Percentiles rank a stretch among this genome's conserved stretches.
phyloP scores from a whole-genome alignment of 768 basidiomycete species.

The Tylopilus felleus region DNA sequence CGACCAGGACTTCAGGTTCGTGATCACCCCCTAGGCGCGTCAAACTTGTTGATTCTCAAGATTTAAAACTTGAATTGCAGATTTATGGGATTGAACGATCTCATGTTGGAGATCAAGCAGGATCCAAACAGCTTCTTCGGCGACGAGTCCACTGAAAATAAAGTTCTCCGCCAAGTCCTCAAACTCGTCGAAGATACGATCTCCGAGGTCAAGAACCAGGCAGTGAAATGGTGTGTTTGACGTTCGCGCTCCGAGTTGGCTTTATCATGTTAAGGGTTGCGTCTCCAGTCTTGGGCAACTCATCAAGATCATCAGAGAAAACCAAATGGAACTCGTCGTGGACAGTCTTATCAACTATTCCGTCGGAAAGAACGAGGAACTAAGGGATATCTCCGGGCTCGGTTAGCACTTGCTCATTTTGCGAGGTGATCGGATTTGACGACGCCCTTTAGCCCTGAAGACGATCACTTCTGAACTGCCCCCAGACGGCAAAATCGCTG shows the following conservation, averaged over 20 bases:
- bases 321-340: slow-evolving; percentile 80
- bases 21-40: slow-evolving; percentile 18
- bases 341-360: slow-evolving; percentile 88
- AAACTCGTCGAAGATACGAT: slow-evolving; percentile 90
- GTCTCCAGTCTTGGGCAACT: slow-evolving; percentile 74
- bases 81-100: slow-evolving; percentile 95
- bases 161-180: slow-evolving; percentile 80
- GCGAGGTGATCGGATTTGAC: not conserved
- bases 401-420: slow-evolving; percentile 44
- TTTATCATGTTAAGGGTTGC: slow-evolving; percentile 6
- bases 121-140: slow-evolving; percentile 72
- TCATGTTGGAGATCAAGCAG: slow-evolving; percentile 83
- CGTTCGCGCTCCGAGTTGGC: not conserved
- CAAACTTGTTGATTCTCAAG: slow-evolving; percentile 13
- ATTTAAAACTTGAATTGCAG: slow-evolving; percentile 38
- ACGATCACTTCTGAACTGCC: slow-evolving; percentile 92
- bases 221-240: slow-evolving; percentile 80
- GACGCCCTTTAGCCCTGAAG: slow-evolving; percentile 66
- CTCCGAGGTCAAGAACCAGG: slow-evolving; percentile 97
- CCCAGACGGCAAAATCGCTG: slow-evolving; percentile 73
- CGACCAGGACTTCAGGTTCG: slow-evolving; percentile 86
- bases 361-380: slow-evolving; percentile 83
- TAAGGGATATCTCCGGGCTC: slow-evolving; percentile 90
- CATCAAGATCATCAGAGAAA: slow-evolving; percentile 83
- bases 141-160: slow-evolving; percentile 83